phyloP scores from a whole-genome alignment of 805 yeast genomes.

The Zygoascus biomembranicola region DNA sequence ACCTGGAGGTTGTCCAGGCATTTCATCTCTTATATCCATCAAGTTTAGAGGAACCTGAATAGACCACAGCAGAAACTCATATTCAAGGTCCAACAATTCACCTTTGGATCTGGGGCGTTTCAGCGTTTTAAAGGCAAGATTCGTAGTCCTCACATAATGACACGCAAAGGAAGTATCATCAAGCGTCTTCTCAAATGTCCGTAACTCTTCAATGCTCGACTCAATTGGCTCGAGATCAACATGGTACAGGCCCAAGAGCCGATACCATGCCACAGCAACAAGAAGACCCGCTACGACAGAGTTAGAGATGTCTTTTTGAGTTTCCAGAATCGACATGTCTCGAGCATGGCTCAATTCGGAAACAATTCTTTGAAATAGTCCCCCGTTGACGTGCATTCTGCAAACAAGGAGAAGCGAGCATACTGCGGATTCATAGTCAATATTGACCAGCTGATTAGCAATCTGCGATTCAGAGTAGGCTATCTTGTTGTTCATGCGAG shows the following conservation, averaged over 20 bases:
- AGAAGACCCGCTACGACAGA: neutral
- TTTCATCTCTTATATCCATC: slow-evolving; percentile 9
- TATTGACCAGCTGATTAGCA: neutral
- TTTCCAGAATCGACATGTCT: neutral
- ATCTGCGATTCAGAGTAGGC: neutral
- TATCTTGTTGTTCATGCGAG: neutral
- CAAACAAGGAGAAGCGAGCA: neutral
- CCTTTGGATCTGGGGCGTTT: neutral
- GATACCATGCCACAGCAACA: neutral
- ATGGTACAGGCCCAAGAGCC: neutral
- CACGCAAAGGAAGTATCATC: neutral
- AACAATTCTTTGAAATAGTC: neutral
- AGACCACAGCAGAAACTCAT: slow-evolving; percentile 6
- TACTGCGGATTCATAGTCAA: neutral
- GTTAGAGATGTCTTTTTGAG: neutral
- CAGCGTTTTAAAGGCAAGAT: neutral
- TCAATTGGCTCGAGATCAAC: neutral
- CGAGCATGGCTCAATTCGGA: neutral
- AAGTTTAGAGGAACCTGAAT: slow-evolving; percentile 4
- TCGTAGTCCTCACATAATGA: slow-evolving; percentile 1
- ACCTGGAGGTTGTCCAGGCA: slow-evolving; percentile 6
- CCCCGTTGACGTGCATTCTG: neutral
- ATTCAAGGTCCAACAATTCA: slow-evolving; percentile 1
- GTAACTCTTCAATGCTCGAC: neutral
- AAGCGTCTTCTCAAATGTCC: neutral